Base-by-base conservation (phyloP, 2,329 filamentous ascomycete species). In the Aspergillus sclerotialis region DNA sequence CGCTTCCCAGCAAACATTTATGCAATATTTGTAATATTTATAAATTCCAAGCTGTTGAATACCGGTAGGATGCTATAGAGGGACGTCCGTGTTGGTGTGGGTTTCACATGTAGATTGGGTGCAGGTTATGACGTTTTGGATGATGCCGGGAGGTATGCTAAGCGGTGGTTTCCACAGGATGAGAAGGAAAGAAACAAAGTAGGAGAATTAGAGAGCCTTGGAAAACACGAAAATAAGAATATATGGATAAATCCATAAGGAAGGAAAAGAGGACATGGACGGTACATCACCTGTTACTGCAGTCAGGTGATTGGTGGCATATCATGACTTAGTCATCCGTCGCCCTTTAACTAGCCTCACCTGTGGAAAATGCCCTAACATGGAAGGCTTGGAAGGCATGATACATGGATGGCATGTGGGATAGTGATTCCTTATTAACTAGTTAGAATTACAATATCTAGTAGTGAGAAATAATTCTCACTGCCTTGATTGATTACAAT, bases 1-100 rank as follows among this genome's bases (percentile, higher is more conserved):
- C 65, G 62, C 55, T 70, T 72, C 16, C 58, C 56, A 16, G 72
- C 68, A 44, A 75, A 73, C 68, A 73, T 72, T 18, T 28, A 50
- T 38, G 17, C n/a, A n/a, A n/a, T n/a, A n/a, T n/a, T n/a, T n/a
- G n/a, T n/a, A n/a, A n/a, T n/a, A n/a, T n/a, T n/a, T n/a, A n/a
- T n/a, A n/a, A n/a, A n/a, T n/a, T n/a, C n/a, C n/a, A n/a, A n/a
- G n/a, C n/a, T n/a, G n/a, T n/a, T n/a, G n/a, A n/a, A n/a, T n/a
- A n/a, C n/a, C n/a, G n/a, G n/a, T n/a, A n/a, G n/a, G n/a, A n/a
- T n/a, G n/a, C n/a, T n/a, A n/a, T n/a, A n/a, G n/a, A n/a, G n/a
- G n/a, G n/a, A n/a, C n/a, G n/a, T n/a, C n/a, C n/a, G n/a, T n/a
- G n/a, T n/a, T n/a, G 19, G 6, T 23, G 19, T 23, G 6, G 19